phyloP scores from a whole-genome alignment of 176 grass and related monocot genomes.

The Bolboschoenus planiculmis region DNA sequence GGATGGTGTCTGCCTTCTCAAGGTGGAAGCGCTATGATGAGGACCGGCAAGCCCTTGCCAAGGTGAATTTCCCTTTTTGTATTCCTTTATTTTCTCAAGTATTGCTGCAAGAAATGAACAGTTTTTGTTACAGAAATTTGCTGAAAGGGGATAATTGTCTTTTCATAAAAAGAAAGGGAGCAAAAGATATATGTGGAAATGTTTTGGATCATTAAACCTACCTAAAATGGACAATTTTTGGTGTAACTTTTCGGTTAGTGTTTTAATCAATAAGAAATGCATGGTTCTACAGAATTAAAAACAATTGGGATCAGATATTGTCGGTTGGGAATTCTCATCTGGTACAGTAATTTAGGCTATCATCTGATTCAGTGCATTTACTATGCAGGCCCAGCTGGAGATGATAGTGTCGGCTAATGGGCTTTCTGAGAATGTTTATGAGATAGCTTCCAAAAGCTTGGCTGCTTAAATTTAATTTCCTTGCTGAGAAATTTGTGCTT shows the following conservation, averaged over 20 bases:
- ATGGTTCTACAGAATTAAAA: neutral
- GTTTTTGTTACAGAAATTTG: neutral
- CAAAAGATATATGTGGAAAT: neutral
- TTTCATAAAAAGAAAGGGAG: neutral
- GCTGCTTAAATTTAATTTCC: constrained; percentile 33
- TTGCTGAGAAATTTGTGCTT: neutral
- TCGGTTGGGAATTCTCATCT: neutral
- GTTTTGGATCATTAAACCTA: neutral
- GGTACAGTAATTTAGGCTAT: neutral
- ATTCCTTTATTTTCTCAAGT: neutral
- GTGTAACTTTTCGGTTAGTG: neutral
- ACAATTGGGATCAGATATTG: neutral
- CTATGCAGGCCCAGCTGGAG: constrained; percentile 74
- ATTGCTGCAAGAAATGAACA: neutral
- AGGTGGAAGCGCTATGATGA: constrained; percentile 84
- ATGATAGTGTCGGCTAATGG: constrained; percentile 88
- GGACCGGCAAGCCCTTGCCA: constrained; percentile 70
- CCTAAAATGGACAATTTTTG: neutral
- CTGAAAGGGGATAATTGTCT: neutral
- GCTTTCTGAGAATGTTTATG: constrained; percentile 90
- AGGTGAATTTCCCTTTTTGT: constrained; percentile 31
- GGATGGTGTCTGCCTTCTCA: constrained; percentile 91
- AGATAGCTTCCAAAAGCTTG: constrained; percentile 91
- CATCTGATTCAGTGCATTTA: neutral
- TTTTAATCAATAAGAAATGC: neutral